Base-by-base conservation (phyloP, 208 protist species). In the Leishmania braziliensis region DNA sequence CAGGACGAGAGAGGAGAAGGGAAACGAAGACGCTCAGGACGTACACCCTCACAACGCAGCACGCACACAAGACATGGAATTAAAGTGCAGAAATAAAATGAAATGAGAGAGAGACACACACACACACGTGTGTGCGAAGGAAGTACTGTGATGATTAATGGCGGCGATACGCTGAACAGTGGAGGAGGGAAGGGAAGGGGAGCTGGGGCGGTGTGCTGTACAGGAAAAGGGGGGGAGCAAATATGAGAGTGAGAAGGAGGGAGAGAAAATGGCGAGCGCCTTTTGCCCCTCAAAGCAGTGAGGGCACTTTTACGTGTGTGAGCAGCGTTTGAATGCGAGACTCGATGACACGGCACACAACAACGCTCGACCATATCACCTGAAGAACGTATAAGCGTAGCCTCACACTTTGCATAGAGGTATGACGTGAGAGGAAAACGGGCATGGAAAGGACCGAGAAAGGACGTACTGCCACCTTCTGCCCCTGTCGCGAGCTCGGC, bases 101-200 rank as follows among this genome's bases (percentile, higher is more conserved):
- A n/a, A 68, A 68, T 3, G 9, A 63, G 23, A 43, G 39, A 43
- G 39, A n/a, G 56, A 79, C 5, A 33, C 10, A 48, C 12, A 46
- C 43, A 46, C 43, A 46, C 43, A 39, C 36, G 43, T 6, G 43
- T 46, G 68, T 14, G 43, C 29, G 56, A 10, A 23, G 72, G 20
- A 23, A 54, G 43, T 62, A 68, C 46, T 73, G 69, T 73, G 69
- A 73, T 26, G 69, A 73, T 73, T 48, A 53, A 46, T 9, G 69
- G 5, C 4, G 69, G 26, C 23, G 26, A 9, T n/a, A 63, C 14
- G 20, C 16, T 29, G 23, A 6, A 29, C 29, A 5, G 29, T 10
- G 10, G 3, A n/a, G 12, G n/a, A n/a, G 62, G 14, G 58, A 33
- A 16, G 6, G 62, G 4, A 12, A 14, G 0, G 60, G 10, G n/a